phyloP scores from a whole-genome alignment of 192 early-diverging fungal genomes.

The Funneliformis geosporum region DNA sequence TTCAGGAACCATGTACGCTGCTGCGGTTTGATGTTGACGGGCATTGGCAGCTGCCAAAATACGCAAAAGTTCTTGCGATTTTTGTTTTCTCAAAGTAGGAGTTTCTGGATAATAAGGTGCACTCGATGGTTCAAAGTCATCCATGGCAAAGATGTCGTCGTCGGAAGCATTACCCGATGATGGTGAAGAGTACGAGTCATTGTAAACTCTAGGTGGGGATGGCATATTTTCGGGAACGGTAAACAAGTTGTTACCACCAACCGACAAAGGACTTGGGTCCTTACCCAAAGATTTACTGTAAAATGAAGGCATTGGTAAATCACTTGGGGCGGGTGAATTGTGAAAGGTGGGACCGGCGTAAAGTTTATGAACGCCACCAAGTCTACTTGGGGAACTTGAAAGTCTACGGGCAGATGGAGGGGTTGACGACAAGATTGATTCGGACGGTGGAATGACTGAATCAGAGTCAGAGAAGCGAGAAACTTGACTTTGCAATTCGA shows the following conservation, averaged over 20 bases:
- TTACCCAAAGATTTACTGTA: constrained; percentile 29
- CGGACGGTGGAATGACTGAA: too few relatives aligned
- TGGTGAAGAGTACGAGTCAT: background rate
- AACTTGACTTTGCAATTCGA: constrained; percentile 4
- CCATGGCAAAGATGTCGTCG: constrained; percentile 33
- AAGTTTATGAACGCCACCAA: constrained; percentile 18
- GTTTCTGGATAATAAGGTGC: constrained; percentile 5
- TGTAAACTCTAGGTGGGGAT: constrained; percentile 33
- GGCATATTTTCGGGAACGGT: background rate
- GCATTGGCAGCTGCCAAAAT: constrained; percentile 28
- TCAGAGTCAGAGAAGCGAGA: background rate
- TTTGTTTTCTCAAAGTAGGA: constrained; percentile 11
- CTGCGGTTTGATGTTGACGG: background rate
- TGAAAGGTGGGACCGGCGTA: constrained; percentile 63
- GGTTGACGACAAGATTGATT: too few relatives aligned
- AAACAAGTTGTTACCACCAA: background rate
- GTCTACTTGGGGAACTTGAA: background rate
- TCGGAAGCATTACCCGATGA: constrained; percentile 17
- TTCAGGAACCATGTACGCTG: constrained; percentile 43
- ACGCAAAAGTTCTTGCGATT: constrained; percentile 23
- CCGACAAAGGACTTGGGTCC: constrained; percentile 32
- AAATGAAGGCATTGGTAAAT: constrained; percentile 55
- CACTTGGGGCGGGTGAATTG: constrained; percentile 56
- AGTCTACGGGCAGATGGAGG: background rate
- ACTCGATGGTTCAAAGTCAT: constrained; percentile 25